Percentiles rank a stretch among this genome's conserved stretches.
Evolutionary conservation across 2,329 filamentous ascomycete species (phyloP).

Genomic region (Fusarium musae): DNA sequence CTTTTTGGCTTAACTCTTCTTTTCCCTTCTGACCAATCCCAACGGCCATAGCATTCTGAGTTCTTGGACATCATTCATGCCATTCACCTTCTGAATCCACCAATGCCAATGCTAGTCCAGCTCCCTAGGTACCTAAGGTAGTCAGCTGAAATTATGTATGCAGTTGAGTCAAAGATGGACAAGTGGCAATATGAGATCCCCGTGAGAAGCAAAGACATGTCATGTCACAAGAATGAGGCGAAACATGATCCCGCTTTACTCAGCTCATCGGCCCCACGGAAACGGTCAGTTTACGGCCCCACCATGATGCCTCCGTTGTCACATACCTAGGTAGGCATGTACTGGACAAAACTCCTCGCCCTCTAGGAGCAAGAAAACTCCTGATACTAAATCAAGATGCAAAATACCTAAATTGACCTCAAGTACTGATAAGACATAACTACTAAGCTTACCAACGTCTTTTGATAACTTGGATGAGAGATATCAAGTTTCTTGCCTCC

Average conservation of each 20-base stretch:
- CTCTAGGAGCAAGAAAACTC: background rate
- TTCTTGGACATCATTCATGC: background rate
- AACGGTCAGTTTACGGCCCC: conserved; percentile 3
- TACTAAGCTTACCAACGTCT: background rate
- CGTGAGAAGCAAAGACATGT: background rate
- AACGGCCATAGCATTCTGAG: background rate
- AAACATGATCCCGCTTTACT: conserved; percentile 9
- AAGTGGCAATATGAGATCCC: background rate
- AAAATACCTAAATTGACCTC: background rate
- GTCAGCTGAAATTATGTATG: background rate
- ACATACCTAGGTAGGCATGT: background rate
- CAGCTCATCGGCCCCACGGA: conserved; percentile 18
- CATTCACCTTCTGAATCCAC: background rate
- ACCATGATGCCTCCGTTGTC: background rate
- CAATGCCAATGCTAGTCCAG: background rate
- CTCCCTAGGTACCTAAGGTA: too few species aligned
- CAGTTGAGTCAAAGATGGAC: background rate
- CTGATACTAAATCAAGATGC: background rate
- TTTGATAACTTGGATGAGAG: background rate
- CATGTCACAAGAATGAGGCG: conserved; percentile 13
- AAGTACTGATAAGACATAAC: background rate
- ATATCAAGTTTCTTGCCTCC: background rate
- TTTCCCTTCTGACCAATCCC: background rate
- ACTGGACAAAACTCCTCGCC: background rate
- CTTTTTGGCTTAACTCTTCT: background rate